Conservation (phyloP, 1,284 basidiomycete species). For the Exobasidium rhododendri region DNA sequence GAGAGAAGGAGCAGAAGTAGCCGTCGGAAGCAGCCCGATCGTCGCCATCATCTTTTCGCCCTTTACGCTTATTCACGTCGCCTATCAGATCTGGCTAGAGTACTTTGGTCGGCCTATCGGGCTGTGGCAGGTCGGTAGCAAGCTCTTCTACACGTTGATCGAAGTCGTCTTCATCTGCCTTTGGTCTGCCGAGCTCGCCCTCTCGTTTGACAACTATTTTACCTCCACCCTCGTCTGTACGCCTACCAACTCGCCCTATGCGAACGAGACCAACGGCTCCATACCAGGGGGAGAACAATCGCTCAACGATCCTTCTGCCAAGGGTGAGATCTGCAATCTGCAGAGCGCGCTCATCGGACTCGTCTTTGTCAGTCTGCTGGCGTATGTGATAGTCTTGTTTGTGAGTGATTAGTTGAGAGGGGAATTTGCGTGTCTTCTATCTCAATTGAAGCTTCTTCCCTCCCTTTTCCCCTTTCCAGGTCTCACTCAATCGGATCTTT, state of each 20-base stretch:
- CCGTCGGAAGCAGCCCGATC: slow-evolving; percentile 74
- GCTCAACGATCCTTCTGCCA: slow-evolving; percentile 50
- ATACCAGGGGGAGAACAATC: slow-evolving; percentile 58
- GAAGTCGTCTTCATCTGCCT: slow-evolving; percentile 76
- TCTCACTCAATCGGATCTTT: slow-evolving; percentile 46
- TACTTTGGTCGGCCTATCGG: slow-evolving; percentile 87
- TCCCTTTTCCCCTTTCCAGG: background rate
- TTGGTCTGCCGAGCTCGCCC: slow-evolving; percentile 83
- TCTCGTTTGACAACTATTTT: slow-evolving; percentile 86
- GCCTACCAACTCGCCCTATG: slow-evolving; percentile 21
- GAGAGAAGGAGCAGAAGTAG: slow-evolving; percentile 62
- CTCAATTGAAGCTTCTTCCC: too few species aligned
- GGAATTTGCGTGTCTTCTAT: background rate
- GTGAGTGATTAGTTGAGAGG: slow-evolving; percentile 24
- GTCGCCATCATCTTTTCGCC: slow-evolving; percentile 83
- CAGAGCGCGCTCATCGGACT: slow-evolving; percentile 56
- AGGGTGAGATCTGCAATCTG: slow-evolving; percentile 63
- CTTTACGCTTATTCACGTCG: slow-evolving; percentile 77
- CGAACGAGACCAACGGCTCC: background rate
- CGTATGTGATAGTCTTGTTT: slow-evolving; percentile 46
- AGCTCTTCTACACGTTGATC: slow-evolving; percentile 47
- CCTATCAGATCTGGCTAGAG: slow-evolving; percentile 61
- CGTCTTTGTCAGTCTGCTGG: slow-evolving; percentile 57
- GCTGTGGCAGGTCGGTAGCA: slow-evolving; percentile 65
- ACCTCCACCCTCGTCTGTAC: slow-evolving; percentile 75